phyloP scores from a whole-genome alignment of 352 stramenopile species.

The Pilasporangium apinafurcum region DNA sequence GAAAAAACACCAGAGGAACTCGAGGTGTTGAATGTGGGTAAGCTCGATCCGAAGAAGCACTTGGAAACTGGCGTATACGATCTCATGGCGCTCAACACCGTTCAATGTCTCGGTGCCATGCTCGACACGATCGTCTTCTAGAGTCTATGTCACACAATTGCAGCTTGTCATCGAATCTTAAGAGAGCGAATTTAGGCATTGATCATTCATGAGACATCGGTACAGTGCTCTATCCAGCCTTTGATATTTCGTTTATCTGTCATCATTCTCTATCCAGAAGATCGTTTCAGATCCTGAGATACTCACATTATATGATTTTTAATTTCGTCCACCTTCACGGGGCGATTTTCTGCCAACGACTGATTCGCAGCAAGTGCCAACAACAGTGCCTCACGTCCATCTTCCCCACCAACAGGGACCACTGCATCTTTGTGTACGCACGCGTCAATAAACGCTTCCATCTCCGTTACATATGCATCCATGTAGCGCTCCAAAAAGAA shows the following conservation, averaged over 20 bases:
- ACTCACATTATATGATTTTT: neutral
- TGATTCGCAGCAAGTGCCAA: slow-evolving; percentile 62
- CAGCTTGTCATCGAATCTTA: no score
- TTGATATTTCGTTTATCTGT: no score
- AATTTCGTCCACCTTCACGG: slow-evolving; percentile 48
- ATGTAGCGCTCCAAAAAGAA: slow-evolving; percentile 95
- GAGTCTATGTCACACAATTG: no score
- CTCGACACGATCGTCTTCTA: slow-evolving; percentile 99
- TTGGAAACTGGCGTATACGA: slow-evolving; percentile 94
- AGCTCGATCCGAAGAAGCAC: slow-evolving; percentile 94
- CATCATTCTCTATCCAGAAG: no score
- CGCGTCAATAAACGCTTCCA: slow-evolving; percentile 63
- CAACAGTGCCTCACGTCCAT: slow-evolving; percentile 61
- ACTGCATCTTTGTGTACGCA: slow-evolving; percentile 25
- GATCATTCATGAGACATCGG: no score
- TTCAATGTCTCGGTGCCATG: slow-evolving; percentile 98
- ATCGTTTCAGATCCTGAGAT: no score
- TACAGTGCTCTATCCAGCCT: no score
- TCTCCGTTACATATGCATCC: slow-evolving; percentile 75
- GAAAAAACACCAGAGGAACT: slow-evolving; percentile 97
- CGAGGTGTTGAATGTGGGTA: slow-evolving; percentile 97
- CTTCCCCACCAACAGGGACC: slow-evolving; percentile 46
- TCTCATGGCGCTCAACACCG: slow-evolving; percentile 98
- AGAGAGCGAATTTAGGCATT: no score
- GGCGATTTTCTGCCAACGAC: slow-evolving; percentile 61